Conservation (phyloP, 2,329 filamentous ascomycete species). For the Alternaria sp. region DNA sequence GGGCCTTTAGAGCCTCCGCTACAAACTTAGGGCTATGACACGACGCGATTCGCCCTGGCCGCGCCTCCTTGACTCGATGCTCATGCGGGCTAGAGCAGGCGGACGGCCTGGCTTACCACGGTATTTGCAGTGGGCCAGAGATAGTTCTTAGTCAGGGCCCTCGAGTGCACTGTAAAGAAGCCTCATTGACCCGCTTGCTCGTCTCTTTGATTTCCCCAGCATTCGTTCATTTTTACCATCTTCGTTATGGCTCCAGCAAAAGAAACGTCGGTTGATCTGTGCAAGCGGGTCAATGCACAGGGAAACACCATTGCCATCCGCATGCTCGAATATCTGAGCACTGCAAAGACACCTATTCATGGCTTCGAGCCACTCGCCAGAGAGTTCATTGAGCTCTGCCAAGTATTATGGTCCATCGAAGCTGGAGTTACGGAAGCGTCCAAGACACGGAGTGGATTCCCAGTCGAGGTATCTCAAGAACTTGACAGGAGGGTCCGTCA, state of each 20-base stretch:
- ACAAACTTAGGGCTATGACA: conserved; percentile 18
- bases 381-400: conserved; percentile 69
- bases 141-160: conserved; percentile 20
- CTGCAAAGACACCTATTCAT: conserved; percentile 46
- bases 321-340: conserved; percentile 48
- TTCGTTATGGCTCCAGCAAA: conserved; percentile 44
- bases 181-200: conserved; percentile 16
- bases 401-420: conserved; percentile 69
- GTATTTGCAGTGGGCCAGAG: conserved; percentile 19
- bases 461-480: conserved; percentile 68
- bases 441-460: conserved; percentile 61
- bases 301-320: conserved; percentile 62
- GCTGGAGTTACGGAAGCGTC: conserved; percentile 63
- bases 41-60: conserved; percentile 18
- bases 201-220: conserved; percentile 9
- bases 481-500: conserved; percentile 70
- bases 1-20: conserved; percentile 20
- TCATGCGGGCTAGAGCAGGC: conserved; percentile 30
- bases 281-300: conserved; percentile 65
- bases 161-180: conserved; percentile 26
- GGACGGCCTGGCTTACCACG: conserved; percentile 23
- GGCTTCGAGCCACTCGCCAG: conserved; percentile 64
- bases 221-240: conserved; percentile 7
- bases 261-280: conserved; percentile 60
- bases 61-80: conserved; percentile 23